Evolutionary conservation across 345 rosid species (phyloP), one percentile per base, ranked within the genome.

Genomic region (Eutrema heterophyllum): DNA sequence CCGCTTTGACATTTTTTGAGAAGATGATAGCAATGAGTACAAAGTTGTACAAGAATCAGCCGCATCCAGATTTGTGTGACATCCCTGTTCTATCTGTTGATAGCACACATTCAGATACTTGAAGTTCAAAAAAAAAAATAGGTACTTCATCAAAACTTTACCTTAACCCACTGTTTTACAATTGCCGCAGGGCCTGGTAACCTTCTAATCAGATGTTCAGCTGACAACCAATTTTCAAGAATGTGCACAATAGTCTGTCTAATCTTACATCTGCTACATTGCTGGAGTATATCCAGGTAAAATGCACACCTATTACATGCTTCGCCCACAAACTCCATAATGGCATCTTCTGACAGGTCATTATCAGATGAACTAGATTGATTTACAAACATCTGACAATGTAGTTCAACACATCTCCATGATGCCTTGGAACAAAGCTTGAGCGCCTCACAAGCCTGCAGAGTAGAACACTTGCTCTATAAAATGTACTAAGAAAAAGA

Each of bases 121-220:
- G 66, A 68, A 76, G 75, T 69, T 74, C 54, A 72, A 58, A 44
- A 65, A 18, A 36, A 44, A 63, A 40, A 59, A n/a, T n/a, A 50
- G 48, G 39, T 32, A 64, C 13, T 38, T 53, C 33, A 60, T 72
- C 9, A 64, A 79, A 52, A 64, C 40, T 67, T 70, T 85, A 90
- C 99, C 99, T 92, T 94, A 75, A 86, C 96, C 99, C 99, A 94
- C 52, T 85, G 90, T 79, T 87, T 86, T 75, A 94, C 89, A 85
- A 92, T 67, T 71, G 87, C 75, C 71, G 69, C 74, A 21, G 93
- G 99, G 84, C 81, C 84, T 45, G 89, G 84, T 72, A 88, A 60
- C 73, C 38, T 62, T 62, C 58, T 78, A 55, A 85, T 81, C 80
- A 81, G 74, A 62, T 68, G 74, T 72, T 76, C 87, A 81, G 86